Evolutionary conservation across 352 stramenopile genomes (phyloP).

Genomic region (Halophytophthora batemanensis): DNA sequence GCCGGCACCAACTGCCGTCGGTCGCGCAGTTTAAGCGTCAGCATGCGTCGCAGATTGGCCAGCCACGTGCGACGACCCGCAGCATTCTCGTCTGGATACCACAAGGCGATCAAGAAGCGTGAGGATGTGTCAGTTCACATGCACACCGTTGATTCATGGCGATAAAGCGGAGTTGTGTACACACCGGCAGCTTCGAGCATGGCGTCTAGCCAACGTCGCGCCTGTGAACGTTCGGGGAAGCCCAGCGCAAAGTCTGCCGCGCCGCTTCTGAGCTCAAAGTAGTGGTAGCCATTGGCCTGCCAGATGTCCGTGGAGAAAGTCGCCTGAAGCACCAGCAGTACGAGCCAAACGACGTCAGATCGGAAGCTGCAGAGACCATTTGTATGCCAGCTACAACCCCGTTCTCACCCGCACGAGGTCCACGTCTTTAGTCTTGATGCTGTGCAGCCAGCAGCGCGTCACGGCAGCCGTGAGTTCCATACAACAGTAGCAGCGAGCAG

Average conservation of each 20-base stretch:
- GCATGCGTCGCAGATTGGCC: constrained; percentile 44
- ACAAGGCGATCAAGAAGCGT: background rate
- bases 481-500: constrained; percentile 2
- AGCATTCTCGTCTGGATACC: constrained; percentile 58
- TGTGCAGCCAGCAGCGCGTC: constrained; percentile 13
- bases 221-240: constrained; percentile 42
- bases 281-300: constrained; percentile 51
- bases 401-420: constrained; percentile 63
- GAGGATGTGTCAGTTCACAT: background rate
- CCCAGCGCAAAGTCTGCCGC: constrained; percentile 43
- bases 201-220: constrained; percentile 50
- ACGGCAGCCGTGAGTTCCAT: background rate
- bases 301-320: constrained; percentile 41
- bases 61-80: constrained; percentile 66
- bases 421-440: constrained; percentile 53
- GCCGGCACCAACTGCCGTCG: constrained; percentile 45
- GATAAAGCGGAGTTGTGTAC: background rate
- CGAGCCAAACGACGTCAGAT: constrained; percentile 1
- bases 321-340: constrained; percentile 11
- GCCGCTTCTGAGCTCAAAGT: constrained; percentile 52
- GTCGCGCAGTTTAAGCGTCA: constrained; percentile 48
- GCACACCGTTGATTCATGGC: background rate
- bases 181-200: constrained; percentile 62
- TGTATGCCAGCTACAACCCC: background rate
- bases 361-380: background rate